phyloP scores from a whole-genome alignment of 345 rosid species.

The Ricinus communis region DNA sequence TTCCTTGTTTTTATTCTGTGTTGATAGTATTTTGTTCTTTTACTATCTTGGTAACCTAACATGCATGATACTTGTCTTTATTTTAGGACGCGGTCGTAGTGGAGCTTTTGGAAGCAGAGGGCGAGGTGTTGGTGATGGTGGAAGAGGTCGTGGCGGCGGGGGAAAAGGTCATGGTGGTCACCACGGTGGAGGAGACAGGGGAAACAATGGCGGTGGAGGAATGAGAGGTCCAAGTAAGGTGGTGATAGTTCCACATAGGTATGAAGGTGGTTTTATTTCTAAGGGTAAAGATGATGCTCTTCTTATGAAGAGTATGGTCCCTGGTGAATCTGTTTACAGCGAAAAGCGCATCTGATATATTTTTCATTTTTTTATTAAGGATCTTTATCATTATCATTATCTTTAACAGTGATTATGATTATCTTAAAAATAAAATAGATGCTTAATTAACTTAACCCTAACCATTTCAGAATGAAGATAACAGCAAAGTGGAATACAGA shows the following conservation, averaged over 20 bases:
- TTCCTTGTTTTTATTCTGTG: too few relatives aligned
- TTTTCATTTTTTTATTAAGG: background rate
- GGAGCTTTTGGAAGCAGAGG: too few relatives aligned
- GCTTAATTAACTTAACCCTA: background rate
- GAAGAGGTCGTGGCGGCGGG: too few relatives aligned
- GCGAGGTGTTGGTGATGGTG: too few relatives aligned
- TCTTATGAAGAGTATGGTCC: constrained; percentile 19
- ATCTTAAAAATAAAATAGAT: too few relatives aligned
- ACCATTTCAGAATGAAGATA: constrained; percentile 64
- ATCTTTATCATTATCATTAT: background rate
- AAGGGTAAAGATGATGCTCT: constrained; percentile 25
- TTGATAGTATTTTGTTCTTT: too few relatives aligned
- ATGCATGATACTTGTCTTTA: too few relatives aligned
- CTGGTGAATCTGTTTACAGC: constrained; percentile 21
- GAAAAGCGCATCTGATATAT: constrained; percentile 16
- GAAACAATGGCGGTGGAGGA: too few relatives aligned
- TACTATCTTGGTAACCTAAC: too few relatives aligned
- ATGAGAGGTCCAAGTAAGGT: constrained; percentile 21
- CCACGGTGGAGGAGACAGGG: too few relatives aligned
- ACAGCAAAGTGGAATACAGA: constrained; percentile 78
- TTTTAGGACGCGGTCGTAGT: too few relatives aligned
- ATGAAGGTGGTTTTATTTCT: constrained; percentile 20
- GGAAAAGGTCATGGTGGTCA: too few relatives aligned
- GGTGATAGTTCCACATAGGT: constrained; percentile 20
- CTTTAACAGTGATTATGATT: background rate